Conservation (phyloP, 1,284 basidiomycete species). For the Rugosomyces carneus region DNA sequence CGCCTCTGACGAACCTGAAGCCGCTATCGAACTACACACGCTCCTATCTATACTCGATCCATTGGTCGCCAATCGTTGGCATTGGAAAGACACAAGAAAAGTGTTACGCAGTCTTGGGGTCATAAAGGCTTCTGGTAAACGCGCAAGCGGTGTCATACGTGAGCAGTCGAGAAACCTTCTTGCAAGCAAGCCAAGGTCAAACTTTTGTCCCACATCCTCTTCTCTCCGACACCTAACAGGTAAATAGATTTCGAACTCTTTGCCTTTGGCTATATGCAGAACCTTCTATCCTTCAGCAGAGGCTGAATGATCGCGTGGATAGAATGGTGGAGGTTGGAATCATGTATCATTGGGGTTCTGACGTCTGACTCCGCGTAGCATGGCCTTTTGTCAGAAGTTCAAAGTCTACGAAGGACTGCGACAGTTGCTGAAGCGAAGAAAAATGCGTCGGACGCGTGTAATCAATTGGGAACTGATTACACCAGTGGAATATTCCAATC, state of each 20-base stretch:
- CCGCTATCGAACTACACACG: conserved; percentile 57
- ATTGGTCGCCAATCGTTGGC: conserved; percentile 80
- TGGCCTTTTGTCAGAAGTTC: conserved; percentile 84
- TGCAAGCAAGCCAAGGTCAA: conserved; percentile 41
- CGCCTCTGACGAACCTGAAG: conserved; percentile 44
- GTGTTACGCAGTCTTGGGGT: conserved; percentile 79
- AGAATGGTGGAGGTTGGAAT: conserved; percentile 77
- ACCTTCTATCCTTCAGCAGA: conserved; percentile 52
- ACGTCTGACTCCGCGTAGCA: conserved; percentile 36
- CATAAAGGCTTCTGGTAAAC: conserved; percentile 66
- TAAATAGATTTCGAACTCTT: conserved; percentile 72
- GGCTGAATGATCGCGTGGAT: conserved; percentile 81
- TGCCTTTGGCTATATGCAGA: conserved; percentile 92
- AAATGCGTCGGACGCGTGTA: neutral
- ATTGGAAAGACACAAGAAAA: conserved; percentile 92
- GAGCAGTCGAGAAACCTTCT: conserved; percentile 49
- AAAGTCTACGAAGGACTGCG: conserved; percentile 39
- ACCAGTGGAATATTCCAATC: conserved; percentile 90
- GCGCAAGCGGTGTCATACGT: conserved; percentile 63
- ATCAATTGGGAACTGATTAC: conserved; percentile 39
- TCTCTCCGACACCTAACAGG: conserved; percentile 8
- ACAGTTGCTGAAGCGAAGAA: conserved; percentile 2
- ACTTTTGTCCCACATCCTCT: conserved; percentile 3
- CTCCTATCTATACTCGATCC: conserved; percentile 74
- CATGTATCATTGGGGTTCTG: neutral